Conservation (phyloP, 768 basidiomycete species). For the Lanmaoa pseudosensibilis region DNA sequence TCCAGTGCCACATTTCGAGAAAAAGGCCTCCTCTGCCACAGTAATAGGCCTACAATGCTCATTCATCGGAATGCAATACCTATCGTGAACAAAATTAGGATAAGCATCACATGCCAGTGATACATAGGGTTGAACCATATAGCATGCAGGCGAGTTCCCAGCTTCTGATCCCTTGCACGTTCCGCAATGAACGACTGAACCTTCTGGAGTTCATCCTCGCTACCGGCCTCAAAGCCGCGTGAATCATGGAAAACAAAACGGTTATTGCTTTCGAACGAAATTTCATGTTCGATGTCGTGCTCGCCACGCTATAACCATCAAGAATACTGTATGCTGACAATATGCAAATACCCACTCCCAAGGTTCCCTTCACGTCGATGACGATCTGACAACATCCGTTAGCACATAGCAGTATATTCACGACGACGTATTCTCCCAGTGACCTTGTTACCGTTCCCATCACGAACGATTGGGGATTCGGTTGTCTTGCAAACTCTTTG, state of each 20-base stretch:
- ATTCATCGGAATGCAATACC: slow-evolving; percentile 35
- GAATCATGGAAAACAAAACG: slow-evolving; percentile 45
- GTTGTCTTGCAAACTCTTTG: slow-evolving; percentile 38
- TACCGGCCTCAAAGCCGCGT: slow-evolving; percentile 40
- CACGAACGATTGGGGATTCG: slow-evolving; percentile 33
- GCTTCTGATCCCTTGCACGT: slow-evolving; percentile 14
- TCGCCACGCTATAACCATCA: background rate
- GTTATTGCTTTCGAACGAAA: slow-evolving; percentile 30
- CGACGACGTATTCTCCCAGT: background rate
- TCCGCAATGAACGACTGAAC: slow-evolving; percentile 35
- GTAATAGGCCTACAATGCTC: slow-evolving; percentile 19
- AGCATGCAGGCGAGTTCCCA: slow-evolving; percentile 34
- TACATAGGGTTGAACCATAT: slow-evolving; percentile 31
- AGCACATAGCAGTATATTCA: background rate
- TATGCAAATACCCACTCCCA: background rate
- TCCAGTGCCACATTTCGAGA: slow-evolving; percentile 17
- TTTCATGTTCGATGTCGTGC: slow-evolving; percentile 4
- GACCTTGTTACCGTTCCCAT: slow-evolving; percentile 22
- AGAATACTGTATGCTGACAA: background rate
- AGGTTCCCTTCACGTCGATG: background rate
- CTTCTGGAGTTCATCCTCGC: slow-evolving; percentile 25
- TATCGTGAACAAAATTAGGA: slow-evolving; percentile 12
- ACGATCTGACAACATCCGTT: background rate
- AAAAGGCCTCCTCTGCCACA: slow-evolving; percentile 34
- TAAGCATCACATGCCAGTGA: background rate